These are phyloP conservation scores for Globisporangium cederbergense DNA, from an alignment of 352 stramenopile species.

Conservation along the genomic window DNA sequence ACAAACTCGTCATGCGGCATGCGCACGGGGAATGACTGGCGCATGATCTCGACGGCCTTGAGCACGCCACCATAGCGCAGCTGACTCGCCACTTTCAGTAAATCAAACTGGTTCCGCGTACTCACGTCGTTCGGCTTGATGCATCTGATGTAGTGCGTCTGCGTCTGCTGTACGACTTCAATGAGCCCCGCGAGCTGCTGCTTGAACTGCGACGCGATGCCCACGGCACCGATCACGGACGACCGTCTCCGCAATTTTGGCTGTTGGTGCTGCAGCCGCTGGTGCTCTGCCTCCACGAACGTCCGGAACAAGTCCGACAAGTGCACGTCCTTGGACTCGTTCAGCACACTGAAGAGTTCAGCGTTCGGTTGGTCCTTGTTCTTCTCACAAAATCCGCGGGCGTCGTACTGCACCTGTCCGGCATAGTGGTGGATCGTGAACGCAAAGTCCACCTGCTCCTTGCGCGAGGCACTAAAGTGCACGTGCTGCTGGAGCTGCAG, in stretches of 20 bases:
- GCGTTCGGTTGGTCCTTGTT: slow-evolving; percentile 87
- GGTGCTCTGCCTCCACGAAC: slow-evolving; percentile 57
- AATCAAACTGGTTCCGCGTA: slow-evolving; percentile 86
- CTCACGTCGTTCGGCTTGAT: slow-evolving; percentile 98
- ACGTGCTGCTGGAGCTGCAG: slow-evolving; percentile 52
- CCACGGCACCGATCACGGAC: slow-evolving; percentile 65
- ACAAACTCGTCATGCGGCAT: slow-evolving; percentile 71
- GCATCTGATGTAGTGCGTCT: slow-evolving; percentile 98
- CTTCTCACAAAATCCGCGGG: slow-evolving; percentile 82
- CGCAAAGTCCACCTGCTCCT: slow-evolving; percentile 59
- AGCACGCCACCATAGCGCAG: slow-evolving; percentile 81
- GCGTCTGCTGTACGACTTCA: slow-evolving; percentile 91
- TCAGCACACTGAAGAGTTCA: slow-evolving; percentile 66
- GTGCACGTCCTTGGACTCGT: slow-evolving; percentile 51
- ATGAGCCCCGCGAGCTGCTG: slow-evolving; percentile 91
- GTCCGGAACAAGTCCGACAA: slow-evolving; percentile 63
- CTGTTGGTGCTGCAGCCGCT: slow-evolving; percentile 26
- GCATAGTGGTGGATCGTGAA: slow-evolving; percentile 87
- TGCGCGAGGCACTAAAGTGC: slow-evolving; percentile 60
- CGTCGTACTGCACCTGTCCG: slow-evolving; percentile 67
- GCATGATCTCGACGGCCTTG: slow-evolving; percentile 83
- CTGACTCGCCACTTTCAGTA: slow-evolving; percentile 68
- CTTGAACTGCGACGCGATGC: slow-evolving; percentile 92
- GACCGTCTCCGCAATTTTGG: slow-evolving; percentile 56
- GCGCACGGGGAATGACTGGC: slow-evolving; percentile 78